Conservation (phyloP, 495 filamentous ascomycete genomes). For the Neurospora sp. region DNA sequence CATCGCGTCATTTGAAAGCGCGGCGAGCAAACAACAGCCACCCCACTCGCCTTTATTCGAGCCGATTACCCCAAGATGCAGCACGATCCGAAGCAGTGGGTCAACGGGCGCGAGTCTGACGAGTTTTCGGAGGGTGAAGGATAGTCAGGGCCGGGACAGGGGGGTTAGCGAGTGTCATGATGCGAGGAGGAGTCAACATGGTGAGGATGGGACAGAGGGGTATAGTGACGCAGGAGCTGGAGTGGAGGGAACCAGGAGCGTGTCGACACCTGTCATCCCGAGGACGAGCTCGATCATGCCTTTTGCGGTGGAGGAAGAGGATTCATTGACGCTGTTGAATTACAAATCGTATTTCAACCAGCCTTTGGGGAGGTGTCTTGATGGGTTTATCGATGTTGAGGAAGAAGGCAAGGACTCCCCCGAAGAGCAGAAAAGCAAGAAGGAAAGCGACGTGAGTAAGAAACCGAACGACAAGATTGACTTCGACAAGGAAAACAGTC, state of each 20-base stretch:
- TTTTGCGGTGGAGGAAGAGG: slow-evolving; percentile 6
- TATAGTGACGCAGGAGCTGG: background rate
- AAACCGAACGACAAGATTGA: background rate
- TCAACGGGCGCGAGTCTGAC: background rate
- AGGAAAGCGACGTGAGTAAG: background rate
- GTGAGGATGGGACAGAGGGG: background rate
- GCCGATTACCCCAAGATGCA: background rate
- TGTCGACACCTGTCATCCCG: background rate
- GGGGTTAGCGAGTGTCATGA: background rate
- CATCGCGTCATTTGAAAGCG: slow-evolving; percentile 10
- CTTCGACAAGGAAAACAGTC: background rate
- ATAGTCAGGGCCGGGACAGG: background rate
- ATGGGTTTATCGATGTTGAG: background rate
- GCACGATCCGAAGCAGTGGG: background rate
- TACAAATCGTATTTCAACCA: slow-evolving; percentile 18
- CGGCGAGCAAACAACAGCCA: background rate
- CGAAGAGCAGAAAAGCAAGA: background rate
- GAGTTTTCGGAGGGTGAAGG: background rate
- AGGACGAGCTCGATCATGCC: background rate
- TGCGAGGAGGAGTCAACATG: background rate
- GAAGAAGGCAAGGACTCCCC: background rate
- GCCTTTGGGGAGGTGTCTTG: slow-evolving; percentile 17
- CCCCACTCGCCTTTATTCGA: background rate
- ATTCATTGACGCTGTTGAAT: slow-evolving; percentile 19
- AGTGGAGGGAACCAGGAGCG: background rate